Percentiles rank a stretch among this genome's conserved stretches.
Evolutionary conservation across 306 rosid genomes (phyloP).

Genomic region (Ceratonia siliqua): DNA sequence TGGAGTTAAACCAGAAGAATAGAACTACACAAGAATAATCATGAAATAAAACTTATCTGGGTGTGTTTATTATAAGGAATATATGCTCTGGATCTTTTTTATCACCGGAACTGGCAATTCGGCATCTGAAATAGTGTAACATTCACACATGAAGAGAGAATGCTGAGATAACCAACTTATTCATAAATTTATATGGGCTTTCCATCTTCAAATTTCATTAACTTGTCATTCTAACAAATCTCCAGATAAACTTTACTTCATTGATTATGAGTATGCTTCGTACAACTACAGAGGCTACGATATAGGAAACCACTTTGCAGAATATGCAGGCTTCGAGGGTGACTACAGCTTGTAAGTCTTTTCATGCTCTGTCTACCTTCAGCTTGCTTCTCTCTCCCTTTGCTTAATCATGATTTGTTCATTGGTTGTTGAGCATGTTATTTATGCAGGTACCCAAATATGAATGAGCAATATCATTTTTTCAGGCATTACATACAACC

Average conservation of each 20-base stretch:
- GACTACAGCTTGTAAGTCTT: conserved; percentile 71
- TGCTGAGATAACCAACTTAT: conserved; percentile 12
- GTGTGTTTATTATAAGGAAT: conserved; percentile 22
- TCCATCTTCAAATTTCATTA: conserved; percentile 25
- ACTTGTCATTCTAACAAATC: conserved; percentile 35
- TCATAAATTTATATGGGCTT: conserved; percentile 21
- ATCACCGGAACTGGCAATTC: conserved; percentile 11
- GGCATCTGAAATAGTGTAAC: conserved; percentile 5
- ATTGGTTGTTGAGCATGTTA: conserved; percentile 29
- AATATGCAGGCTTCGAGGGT: conserved; percentile 90
- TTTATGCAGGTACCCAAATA: conserved; percentile 70
- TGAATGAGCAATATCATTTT: conserved; percentile 78
- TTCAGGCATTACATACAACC: conserved; percentile 86
- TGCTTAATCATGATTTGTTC: neutral
- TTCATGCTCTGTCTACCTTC: conserved; percentile 10
- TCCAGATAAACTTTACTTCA: conserved; percentile 81
- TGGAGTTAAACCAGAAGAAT: conserved; percentile 21
- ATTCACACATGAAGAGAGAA: conserved; percentile 22
- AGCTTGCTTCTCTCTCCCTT: neutral
- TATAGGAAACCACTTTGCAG: conserved; percentile 94
- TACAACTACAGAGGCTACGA: conserved; percentile 95
- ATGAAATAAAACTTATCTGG: neutral
- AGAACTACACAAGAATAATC: neutral
- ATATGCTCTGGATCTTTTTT: conserved; percentile 19
- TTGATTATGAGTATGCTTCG: conserved; percentile 95